Conservation (phyloP, 345 rosid genomes). For the Fremontodendron californicum region DNA sequence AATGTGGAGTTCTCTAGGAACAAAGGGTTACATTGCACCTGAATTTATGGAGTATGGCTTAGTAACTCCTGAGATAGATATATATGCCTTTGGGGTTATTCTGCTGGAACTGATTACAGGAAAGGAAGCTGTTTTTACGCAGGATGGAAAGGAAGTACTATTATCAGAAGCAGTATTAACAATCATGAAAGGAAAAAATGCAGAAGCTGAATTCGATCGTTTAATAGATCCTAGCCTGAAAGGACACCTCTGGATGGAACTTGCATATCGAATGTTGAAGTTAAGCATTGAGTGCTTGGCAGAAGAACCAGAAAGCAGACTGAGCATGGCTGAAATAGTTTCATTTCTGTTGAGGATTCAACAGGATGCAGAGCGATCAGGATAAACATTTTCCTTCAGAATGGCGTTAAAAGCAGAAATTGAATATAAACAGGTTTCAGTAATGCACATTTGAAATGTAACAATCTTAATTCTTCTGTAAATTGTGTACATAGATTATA, state of each 20-base stretch:
- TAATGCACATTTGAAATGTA: not conserved
- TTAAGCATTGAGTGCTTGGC: constrained; percentile 30
- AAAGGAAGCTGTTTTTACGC: constrained; percentile 29
- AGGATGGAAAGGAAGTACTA: constrained; percentile 24
- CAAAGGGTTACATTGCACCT: constrained; percentile 44
- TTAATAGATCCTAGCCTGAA: constrained; percentile 31
- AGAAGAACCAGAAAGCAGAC: constrained; percentile 33
- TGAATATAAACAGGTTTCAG: too few relatives aligned
- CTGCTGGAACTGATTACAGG: constrained; percentile 40
- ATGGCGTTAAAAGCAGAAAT: too few relatives aligned
- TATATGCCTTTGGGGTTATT: constrained; percentile 44
- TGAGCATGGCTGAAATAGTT: constrained; percentile 36
- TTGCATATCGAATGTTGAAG: constrained; percentile 22
- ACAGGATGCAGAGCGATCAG: constrained; percentile 22
- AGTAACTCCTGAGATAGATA: constrained; percentile 37
- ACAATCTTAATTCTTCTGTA: not conserved
- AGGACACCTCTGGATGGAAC: constrained; percentile 15
- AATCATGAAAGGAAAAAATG: constrained; percentile 19
- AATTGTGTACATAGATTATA: not conserved
- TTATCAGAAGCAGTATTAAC: constrained; percentile 22
- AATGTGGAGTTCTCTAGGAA: constrained; percentile 21
- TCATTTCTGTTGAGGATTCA: constrained; percentile 33
- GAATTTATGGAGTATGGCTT: constrained; percentile 38
- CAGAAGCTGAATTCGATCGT: constrained; percentile 14
- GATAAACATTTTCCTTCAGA: too few relatives aligned